These are phyloP conservation scores for Arthrobotrys musiformis DNA, from an alignment of 2,329 filamentous ascomycete genomes.

Conservation along the genomic window DNA sequence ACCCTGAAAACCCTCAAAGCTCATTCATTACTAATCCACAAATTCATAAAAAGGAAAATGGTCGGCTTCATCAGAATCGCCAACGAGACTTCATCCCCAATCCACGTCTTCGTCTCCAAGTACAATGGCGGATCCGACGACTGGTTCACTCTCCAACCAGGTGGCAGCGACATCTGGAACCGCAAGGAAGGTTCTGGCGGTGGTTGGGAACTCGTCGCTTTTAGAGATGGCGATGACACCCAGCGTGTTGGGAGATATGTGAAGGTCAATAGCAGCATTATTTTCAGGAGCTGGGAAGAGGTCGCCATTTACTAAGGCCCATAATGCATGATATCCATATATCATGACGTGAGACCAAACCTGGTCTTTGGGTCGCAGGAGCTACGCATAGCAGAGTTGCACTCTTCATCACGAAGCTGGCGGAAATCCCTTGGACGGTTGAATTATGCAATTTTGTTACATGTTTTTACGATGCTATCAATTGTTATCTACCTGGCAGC, in stretches of 20 bases:
- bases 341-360: no score
- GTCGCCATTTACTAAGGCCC: neutral
- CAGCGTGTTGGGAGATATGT: slow-evolving; percentile 9
- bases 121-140: slow-evolving; percentile 9
- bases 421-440: no score
- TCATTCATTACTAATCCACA: neutral
- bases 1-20: neutral
- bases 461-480: neutral
- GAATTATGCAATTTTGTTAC: neutral
- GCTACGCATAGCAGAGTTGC: no score
- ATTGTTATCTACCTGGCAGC: neutral
- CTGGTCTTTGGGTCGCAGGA: neutral
- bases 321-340: no score
- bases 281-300: neutral
- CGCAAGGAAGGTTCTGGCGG: slow-evolving; percentile 15
- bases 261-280: neutral
- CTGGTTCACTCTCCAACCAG: slow-evolving; percentile 10
- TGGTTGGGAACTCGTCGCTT: slow-evolving; percentile 24
- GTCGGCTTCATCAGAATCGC: slow-evolving; percentile 1
- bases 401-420: no score
- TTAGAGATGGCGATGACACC: slow-evolving; percentile 10
- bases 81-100: neutral
- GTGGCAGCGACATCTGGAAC: slow-evolving; percentile 9
- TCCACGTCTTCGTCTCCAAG: slow-evolving; percentile 26
- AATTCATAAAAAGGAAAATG: slow-evolving; percentile 8